Percentiles rank a stretch among this genome's conserved stretches.
phyloP scores from a whole-genome alignment of 352 stramenopile species.

The Globisporangium nunn region DNA sequence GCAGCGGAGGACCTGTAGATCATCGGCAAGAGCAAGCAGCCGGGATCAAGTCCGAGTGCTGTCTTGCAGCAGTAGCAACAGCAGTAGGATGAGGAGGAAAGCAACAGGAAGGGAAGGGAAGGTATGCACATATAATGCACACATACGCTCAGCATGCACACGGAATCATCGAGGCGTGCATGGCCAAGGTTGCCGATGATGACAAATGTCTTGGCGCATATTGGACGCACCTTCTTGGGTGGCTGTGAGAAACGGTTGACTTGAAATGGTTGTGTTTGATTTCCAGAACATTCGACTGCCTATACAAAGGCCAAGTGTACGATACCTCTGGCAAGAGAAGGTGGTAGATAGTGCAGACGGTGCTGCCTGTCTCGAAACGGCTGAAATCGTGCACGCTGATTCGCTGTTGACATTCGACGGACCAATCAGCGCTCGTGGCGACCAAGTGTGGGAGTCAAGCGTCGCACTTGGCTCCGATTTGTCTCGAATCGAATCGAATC shows the following conservation, averaged over 20 bases:
- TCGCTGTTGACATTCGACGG: neutral
- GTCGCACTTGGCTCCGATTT: neutral
- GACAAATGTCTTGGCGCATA: too few species aligned
- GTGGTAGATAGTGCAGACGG: too few species aligned
- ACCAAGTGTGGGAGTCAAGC: neutral
- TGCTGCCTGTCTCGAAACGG: neutral
- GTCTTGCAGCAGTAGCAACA: neutral
- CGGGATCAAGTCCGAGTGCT: neutral
- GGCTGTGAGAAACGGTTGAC: too few species aligned
- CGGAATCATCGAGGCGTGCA: neutral
- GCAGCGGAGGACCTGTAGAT: slow-evolving; percentile 20
- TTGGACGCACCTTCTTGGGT: neutral
- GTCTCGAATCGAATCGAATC: too few species aligned
- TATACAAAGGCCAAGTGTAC: neutral
- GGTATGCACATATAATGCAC: neutral
- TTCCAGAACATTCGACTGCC: neutral
- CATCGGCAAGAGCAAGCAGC: too few species aligned
- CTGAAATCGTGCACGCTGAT: neutral
- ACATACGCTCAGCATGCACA: neutral
- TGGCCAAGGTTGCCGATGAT: too few species aligned
- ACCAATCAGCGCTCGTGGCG: neutral
- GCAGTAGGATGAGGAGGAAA: neutral
- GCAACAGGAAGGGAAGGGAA: neutral
- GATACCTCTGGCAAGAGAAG: too few species aligned
- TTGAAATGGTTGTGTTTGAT: neutral